Base-by-base conservation (phyloP, 164 flowering plant species). In the Chloranthus sessilifolius region DNA sequence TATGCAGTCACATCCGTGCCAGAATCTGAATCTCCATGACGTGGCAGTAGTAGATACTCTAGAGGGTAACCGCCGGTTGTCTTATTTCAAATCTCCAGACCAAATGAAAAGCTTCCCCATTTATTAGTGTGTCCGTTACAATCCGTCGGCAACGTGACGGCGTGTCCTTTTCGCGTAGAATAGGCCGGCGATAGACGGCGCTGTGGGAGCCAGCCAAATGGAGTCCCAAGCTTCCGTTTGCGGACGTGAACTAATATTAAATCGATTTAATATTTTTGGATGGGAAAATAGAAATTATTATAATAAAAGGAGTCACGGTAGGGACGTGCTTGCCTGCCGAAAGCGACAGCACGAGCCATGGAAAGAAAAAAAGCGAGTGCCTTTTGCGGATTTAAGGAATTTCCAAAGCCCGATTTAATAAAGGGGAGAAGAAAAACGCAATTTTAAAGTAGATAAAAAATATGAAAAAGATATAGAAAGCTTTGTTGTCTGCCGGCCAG, bases 311-410 rank as follows among this genome's bases (percentile, higher is more conserved):
- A 42, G 8, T 2, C 31, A 28, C 3, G 41, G 53, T 37, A 34
- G 61, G 51, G 44, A 35, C 47, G 59, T 24, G 57, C 31, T 38
- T 27, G 61, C 63, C 58, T 61, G 64, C 70, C 51, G 65, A 70
- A 52, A 63, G 50, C 23, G 64, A 66, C 65, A 43, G 56, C 54
- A 48, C 43, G 43, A 43, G 41, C 31, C 12, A 16, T 11, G 17
- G 10, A 29, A 14, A 48, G 23, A 17, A 1, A 10, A 23, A 14
- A 5, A 12, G 47, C 7, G 14, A 54, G 49, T n/a, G 24, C n/a
- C n/a, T n/a, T n/a, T 12, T 33, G 28, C 30, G 28, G 31, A 14
- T 45, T 45, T 45, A 2, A 23, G 3, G 17, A 45, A 45, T 3
- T 45, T 27, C 19, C 3, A 27, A 17, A 41, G 17, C 44, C 31